These are phyloP conservation scores for Scleromitrula shiraiana DNA, from an alignment of 2,329 filamentous ascomycete species.

Conservation along the genomic window DNA sequence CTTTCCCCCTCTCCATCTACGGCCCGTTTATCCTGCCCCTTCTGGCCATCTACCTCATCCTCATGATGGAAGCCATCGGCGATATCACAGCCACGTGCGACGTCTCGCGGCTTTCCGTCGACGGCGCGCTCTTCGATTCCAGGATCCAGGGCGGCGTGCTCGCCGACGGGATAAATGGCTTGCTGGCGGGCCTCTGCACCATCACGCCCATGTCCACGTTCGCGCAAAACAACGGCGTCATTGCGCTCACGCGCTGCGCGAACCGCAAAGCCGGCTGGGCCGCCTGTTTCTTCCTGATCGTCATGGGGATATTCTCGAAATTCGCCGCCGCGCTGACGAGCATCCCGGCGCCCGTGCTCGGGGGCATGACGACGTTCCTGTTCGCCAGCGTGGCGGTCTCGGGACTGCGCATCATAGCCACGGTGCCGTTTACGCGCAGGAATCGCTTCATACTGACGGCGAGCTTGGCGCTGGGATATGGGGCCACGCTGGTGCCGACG, in stretches of 20 bases:
- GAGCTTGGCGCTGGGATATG: conserved; percentile 64
- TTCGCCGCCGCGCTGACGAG: conserved; percentile 72
- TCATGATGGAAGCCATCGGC: conserved; percentile 72
- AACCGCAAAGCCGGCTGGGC: conserved; percentile 75
- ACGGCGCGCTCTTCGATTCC: conserved; percentile 63
- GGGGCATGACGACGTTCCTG: conserved; percentile 72
- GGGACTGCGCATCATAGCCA: conserved; percentile 67
- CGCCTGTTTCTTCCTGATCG: conserved; percentile 65
- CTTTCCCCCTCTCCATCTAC: conserved; percentile 65
- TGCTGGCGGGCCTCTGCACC: conserved; percentile 68
- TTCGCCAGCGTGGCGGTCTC: conserved; percentile 70
- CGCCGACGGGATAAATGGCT: conserved; percentile 68
- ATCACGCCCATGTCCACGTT: conserved; percentile 76
- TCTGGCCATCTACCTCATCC: conserved; percentile 61
- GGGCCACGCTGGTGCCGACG: conserved; percentile 55
- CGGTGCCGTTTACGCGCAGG: conserved; percentile 65
- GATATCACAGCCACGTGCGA: conserved; percentile 78
- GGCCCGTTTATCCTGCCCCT: conserved; percentile 66
- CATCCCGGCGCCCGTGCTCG: conserved; percentile 60
- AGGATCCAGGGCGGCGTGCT: conserved; percentile 73
- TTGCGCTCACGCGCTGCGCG: conserved; percentile 72
- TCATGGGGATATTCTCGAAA: conserved; percentile 79
- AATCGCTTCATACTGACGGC: conserved; percentile 78
- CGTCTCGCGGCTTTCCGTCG: conserved; percentile 67
- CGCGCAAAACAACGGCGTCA: conserved; percentile 80